Evolutionary conservation across 345 rosid genomes (phyloP).

Genomic region (Alliaria petiolata): DNA sequence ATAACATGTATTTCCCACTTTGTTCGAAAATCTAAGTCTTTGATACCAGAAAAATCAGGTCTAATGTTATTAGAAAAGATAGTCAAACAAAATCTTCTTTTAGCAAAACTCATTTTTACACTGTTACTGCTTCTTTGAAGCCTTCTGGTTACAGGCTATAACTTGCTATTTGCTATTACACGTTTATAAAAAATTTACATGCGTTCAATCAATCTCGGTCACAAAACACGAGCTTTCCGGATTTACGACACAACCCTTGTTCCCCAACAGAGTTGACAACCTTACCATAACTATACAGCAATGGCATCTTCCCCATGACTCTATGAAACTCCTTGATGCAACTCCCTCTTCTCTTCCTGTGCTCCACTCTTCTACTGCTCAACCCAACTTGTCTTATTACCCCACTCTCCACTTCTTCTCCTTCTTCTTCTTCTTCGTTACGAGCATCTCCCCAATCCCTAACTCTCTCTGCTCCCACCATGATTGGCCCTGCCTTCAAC

Average conservation of each 20-base stretch:
- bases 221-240: slow-evolving; percentile 53
- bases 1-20: no score
- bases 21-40: no score
- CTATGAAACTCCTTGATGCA: slow-evolving; percentile 60
- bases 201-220: slow-evolving; percentile 34
- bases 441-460: slow-evolving; percentile 83
- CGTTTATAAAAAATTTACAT: no score
- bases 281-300: slow-evolving; percentile 58
- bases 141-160: not conserved
- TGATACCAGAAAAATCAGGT: no score
- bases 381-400: slow-evolving; percentile 53
- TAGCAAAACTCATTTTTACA: no score
- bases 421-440: slow-evolving; percentile 31
- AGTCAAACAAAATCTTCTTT: no score
- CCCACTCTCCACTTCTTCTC: slow-evolving; percentile 9
- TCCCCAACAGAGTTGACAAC: slow-evolving; percentile 61
- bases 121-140: not conserved
- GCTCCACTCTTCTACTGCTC: slow-evolving; percentile 61
- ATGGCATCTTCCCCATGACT: slow-evolving; percentile 59
- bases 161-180: not conserved
- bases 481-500: slow-evolving; percentile 48
- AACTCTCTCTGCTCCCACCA: slow-evolving; percentile 60
- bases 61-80: slow-evolving; percentile 10
- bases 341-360: slow-evolving; percentile 67
- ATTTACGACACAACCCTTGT: slow-evolving; percentile 64